Evolutionary conservation across 768 basidiomycete genomes (phyloP).

Genomic region (Sarcodon sp.): DNA sequence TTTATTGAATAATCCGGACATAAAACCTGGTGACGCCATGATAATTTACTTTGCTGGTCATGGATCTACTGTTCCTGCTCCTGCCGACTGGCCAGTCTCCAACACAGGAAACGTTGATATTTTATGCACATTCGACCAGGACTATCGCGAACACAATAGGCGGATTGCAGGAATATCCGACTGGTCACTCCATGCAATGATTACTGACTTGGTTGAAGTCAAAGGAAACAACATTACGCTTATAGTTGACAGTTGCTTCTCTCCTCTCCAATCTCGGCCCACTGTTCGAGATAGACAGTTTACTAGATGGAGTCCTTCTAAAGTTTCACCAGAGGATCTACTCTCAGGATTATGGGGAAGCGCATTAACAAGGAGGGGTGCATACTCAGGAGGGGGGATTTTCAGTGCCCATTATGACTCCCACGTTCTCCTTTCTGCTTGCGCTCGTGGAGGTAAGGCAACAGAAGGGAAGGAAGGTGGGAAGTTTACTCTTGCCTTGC

Average conservation of each 20-base stretch:
- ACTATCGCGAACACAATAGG: constrained; percentile 31
- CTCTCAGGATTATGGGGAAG: constrained; percentile 42
- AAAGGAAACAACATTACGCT: constrained; percentile 65
- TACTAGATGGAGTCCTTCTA: constrained; percentile 48
- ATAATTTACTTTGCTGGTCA: constrained; percentile 68
- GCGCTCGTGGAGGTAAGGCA: constrained; percentile 39
- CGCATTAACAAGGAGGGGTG: constrained; percentile 26
- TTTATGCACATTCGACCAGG: constrained; percentile 56
- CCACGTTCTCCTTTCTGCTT: constrained; percentile 47
- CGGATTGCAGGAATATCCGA: constrained; percentile 54
- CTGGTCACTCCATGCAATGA: constrained; percentile 48
- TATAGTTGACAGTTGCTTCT: constrained; percentile 55
- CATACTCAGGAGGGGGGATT: constrained; percentile 29
- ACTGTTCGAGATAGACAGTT: constrained; percentile 29
- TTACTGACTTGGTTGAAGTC: constrained; percentile 36
- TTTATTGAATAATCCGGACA: constrained; percentile 45
- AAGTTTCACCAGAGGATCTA: constrained; percentile 40
- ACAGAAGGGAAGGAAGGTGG: constrained; percentile 53
- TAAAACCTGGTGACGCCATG: constrained; percentile 50
- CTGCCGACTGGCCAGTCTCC: constrained; percentile 43
- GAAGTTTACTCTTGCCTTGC: constrained; percentile 42
- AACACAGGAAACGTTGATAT: constrained; percentile 35
- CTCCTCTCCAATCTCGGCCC: constrained; percentile 23
- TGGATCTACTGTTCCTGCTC: constrained; percentile 45
- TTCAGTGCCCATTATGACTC: constrained; percentile 24